Evolutionary conservation across 2,329 filamentous ascomycete species (phyloP).

Genomic region (Akanthomyces muscarius): DNA sequence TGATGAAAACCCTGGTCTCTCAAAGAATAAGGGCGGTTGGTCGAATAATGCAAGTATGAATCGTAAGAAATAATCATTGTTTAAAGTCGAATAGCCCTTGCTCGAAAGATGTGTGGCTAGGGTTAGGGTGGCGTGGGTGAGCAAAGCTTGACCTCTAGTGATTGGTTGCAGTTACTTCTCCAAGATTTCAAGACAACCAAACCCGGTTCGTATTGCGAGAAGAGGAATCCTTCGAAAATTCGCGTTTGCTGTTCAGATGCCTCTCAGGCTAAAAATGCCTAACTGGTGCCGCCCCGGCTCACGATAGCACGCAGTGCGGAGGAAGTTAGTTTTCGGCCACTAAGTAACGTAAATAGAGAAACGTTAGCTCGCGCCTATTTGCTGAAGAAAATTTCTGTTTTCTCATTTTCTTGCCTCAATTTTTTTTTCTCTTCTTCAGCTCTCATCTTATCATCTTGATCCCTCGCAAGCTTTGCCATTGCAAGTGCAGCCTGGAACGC

Average conservation of each 20-base stretch:
- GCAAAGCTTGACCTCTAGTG: no score
- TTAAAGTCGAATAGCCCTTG: no score
- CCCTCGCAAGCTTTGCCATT: background rate
- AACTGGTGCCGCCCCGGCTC: background rate
- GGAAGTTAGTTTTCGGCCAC: background rate
- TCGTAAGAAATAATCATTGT: no score
- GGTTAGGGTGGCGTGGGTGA: no score
- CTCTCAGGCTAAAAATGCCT: background rate
- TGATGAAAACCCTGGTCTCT: no score
- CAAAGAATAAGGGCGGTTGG: no score
- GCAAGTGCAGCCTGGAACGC: background rate
- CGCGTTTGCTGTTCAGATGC: background rate
- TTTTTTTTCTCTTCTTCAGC: background rate
- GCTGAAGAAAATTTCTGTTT: background rate
- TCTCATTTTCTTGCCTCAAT: background rate
- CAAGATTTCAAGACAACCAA: no score
- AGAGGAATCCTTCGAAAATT: background rate
- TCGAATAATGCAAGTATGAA: no score
- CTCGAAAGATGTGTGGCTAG: no score
- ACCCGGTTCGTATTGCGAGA: no score
- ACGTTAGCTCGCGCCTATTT: background rate
- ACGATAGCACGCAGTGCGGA: background rate
- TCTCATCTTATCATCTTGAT: background rate
- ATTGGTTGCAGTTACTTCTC: no score
- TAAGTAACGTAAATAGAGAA: background rate